These are phyloP conservation scores for Triticum timopheevii DNA, from an alignment of 176 grass and related monocot species.

Conservation along the genomic window DNA sequence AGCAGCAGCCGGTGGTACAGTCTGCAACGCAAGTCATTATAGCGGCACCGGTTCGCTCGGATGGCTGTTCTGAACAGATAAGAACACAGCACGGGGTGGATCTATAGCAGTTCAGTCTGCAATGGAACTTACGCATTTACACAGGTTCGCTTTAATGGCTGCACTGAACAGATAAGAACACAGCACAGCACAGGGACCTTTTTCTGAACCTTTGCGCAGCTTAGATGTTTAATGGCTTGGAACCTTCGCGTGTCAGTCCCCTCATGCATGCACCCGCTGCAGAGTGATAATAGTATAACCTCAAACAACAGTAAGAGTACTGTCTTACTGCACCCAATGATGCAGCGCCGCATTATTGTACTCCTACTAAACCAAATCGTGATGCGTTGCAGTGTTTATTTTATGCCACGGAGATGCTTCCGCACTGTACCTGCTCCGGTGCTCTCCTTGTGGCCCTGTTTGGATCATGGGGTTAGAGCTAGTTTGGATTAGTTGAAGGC, in stretches of 20 bases:
- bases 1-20: neutral
- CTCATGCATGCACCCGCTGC: no score
- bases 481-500: no score
- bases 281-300: no score
- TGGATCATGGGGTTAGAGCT: no score
- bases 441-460: neutral
- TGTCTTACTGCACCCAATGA: conserved; percentile 26
- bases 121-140: neutral
- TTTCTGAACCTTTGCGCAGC: conserved; percentile 13
- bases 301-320: neutral
- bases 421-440: neutral
- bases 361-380: neutral
- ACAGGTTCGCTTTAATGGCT: neutral
- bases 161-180: neutral
- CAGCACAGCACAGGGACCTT: neutral
- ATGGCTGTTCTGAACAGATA: no score
- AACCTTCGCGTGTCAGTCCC: conserved; percentile 50
- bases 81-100: no score
- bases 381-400: neutral
- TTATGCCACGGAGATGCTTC: conserved; percentile 30
- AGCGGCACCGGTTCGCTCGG: no score
- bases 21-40: neutral
- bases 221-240: conserved; percentile 39
- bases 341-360: neutral
- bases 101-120: neutral